Conservation (phyloP, 179 eudicot genomes). For the Patellifolia procumbens region DNA sequence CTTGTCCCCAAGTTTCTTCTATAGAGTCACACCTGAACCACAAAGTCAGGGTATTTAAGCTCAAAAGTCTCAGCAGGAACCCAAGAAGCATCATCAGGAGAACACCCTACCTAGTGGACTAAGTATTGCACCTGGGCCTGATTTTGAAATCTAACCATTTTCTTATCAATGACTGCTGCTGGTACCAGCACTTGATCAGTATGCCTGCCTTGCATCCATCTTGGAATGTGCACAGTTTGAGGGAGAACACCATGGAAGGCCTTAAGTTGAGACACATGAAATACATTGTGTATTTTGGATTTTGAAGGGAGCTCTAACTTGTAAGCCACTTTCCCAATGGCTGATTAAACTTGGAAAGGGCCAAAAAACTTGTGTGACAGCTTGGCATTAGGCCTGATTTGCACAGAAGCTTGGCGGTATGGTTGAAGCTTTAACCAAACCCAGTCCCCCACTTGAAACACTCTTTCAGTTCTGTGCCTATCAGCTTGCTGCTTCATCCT, state of each 20-base stretch:
- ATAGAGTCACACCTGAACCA: no score
- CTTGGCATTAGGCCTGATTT: background rate
- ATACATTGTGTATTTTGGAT: background rate
- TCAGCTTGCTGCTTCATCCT: background rate
- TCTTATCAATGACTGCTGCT: background rate
- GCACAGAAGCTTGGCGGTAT: background rate
- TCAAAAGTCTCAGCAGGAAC: no score
- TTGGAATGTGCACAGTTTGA: background rate
- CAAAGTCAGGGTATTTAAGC: background rate
- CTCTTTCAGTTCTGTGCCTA: background rate
- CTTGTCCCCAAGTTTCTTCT: no score
- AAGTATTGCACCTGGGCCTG: background rate
- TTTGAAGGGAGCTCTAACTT: background rate
- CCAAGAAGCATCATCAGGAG: background rate
- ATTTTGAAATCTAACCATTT: no score
- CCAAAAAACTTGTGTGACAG: background rate
- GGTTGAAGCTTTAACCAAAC: background rate
- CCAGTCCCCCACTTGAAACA: background rate
- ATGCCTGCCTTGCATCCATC: no score
- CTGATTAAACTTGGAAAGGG: background rate
- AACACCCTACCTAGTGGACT: background rate
- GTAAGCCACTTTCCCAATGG: background rate
- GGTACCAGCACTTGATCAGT: background rate
- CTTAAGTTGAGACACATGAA: background rate
- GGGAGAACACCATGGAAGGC: background rate